Base-by-base conservation (phyloP, 768 basidiomycete species). In the Russula dissimulans region DNA sequence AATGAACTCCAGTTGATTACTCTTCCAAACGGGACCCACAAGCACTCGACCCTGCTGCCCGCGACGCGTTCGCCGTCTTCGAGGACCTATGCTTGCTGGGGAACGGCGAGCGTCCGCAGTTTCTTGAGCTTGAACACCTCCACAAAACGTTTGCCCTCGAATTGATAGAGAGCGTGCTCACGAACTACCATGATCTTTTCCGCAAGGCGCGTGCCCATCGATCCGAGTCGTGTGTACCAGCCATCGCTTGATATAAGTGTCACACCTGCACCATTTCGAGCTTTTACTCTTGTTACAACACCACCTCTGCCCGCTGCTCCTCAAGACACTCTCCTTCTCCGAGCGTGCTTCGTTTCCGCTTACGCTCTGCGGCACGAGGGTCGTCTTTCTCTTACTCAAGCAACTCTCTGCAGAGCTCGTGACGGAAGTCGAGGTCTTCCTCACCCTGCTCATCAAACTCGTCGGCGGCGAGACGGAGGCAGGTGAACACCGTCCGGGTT, bases 101-200 rank as follows among this genome's bases (percentile, higher is more conserved):
- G 56, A 85, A 91, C 67, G 80, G 83, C 4, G 86, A 93, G 36
- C 36, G 70, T 15, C 56, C 61, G 3, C 61, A 54, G 22, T 91
- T 97, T 68, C 77, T 97, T 60, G 85, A 86, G 64, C 81, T 97
- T 48, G 85, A 89, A 22, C 82, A 79, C 53, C 75, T 98, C 47
- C 90, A 89, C 67, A 87, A 94, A 72, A 97, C 97, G 0, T 98
- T 98, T 66, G 92, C 94, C 0, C 74, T 99, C n/a, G 95, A 99
- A 72, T 75, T 98, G 55, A 92, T 98, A 41, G 95, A 99, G 74
- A 97, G 95, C 67, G 91, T 97, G 2, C 75, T 99, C 53, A 94
- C 92, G 7, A 85, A 95, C 69, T 94, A 95, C 67, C 86, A 92
- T 63, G 80, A 81, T 55, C 89, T 92, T 0, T 94, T 95, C 70